Evolutionary conservation across 2,329 filamentous ascomycete species (phyloP).

Genomic region (Tolypocladium guangdongense): DNA sequence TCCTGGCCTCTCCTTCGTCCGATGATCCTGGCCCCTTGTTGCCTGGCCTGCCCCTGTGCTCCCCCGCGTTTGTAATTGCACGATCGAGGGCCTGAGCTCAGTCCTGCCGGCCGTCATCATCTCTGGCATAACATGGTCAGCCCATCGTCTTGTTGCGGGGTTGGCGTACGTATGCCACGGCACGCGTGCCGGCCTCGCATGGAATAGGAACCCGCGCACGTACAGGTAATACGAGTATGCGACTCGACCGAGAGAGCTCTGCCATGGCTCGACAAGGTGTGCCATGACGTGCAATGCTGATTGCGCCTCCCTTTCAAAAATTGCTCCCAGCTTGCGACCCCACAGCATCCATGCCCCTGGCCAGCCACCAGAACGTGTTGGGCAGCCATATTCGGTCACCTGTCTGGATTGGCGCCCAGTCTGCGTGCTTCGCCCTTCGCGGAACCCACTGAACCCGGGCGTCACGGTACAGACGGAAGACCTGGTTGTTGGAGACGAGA

Average conservation of each 20-base stretch:
- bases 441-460: constrained; percentile 34
- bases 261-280: background rate
- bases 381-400: constrained; percentile 59
- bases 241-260: too few relatives aligned
- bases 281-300: background rate
- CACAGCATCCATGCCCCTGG: background rate
- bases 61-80: too few relatives aligned
- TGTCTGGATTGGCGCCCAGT: constrained; percentile 74
- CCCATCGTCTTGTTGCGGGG: background rate
- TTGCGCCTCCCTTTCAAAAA: background rate
- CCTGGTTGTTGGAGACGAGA: constrained; percentile 75
- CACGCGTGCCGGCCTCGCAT: background rate
- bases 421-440: constrained; percentile 38
- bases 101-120: too few relatives aligned
- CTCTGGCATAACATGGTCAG: background rate
- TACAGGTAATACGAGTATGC: too few relatives aligned
- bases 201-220: too few relatives aligned
- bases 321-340: background rate
- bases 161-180: background rate
- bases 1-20: background rate
- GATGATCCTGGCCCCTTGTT: background rate
- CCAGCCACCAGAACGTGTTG: background rate
- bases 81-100: too few relatives aligned
- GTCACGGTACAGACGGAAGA: constrained; percentile 62
- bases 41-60: background rate